Conservation (phyloP, 495 filamentous ascomycete species). For the Penicillium simplicissimum region DNA sequence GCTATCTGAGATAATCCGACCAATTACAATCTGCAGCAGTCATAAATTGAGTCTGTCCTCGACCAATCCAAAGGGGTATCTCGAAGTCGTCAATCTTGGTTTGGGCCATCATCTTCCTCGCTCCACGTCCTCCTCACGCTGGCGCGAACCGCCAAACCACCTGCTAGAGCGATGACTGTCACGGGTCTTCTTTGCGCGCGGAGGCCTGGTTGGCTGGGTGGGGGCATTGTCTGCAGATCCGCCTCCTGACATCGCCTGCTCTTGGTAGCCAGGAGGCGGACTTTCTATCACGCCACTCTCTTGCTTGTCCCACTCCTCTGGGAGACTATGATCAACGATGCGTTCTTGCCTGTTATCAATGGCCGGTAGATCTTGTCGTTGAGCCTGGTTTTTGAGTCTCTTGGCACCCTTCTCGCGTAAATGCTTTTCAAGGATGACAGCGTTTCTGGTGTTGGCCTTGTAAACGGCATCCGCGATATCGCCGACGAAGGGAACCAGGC, state of each 20-base stretch:
- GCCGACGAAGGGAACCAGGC: constrained; percentile 81
- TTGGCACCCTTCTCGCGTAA: constrained; percentile 54
- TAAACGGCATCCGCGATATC: constrained; percentile 73
- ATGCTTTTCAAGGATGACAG: constrained; percentile 69
- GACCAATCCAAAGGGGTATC: constrained; percentile 14
- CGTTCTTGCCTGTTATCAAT: constrained; percentile 16
- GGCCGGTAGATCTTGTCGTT: background rate
- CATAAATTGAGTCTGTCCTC: background rate
- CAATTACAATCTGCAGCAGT: constrained; percentile 4
- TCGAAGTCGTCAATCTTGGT: constrained; percentile 11
- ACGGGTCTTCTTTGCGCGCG: constrained; percentile 26
- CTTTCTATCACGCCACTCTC: constrained; percentile 28
- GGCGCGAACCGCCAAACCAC: constrained; percentile 40
- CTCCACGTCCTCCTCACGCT: constrained; percentile 34
- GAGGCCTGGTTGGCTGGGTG: constrained; percentile 22
- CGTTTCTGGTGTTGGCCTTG: constrained; percentile 76
- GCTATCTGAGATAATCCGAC: constrained; percentile 4
- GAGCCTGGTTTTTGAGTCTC: constrained; percentile 17
- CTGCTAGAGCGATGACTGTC: constrained; percentile 25
- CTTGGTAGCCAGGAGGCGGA: constrained; percentile 32
- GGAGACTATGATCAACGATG: constrained; percentile 38
- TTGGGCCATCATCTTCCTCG: constrained; percentile 24
- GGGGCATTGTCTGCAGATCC: constrained; percentile 6
- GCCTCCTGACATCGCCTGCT: constrained; percentile 18
- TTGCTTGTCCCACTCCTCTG: constrained; percentile 45